Conservation (phyloP, 108 stramenopile genomes). For the Seminavis robusta region DNA sequence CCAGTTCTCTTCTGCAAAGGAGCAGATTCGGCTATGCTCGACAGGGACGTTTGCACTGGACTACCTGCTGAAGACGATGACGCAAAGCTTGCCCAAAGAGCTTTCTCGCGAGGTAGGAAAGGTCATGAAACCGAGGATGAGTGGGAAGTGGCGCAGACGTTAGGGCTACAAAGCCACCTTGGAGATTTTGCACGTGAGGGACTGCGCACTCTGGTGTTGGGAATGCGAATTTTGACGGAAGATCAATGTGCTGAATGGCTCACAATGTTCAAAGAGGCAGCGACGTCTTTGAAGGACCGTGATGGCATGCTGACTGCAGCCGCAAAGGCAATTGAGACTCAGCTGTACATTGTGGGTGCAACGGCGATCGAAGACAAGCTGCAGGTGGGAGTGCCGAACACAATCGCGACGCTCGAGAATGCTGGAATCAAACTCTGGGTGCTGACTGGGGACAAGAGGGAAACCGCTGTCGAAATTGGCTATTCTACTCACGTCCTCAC, state of each 20-base stretch:
- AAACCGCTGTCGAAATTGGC: constrained; percentile 98
- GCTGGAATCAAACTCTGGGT: constrained; percentile 98
- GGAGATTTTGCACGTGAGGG: constrained; percentile 93
- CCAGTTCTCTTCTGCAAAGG: constrained; percentile 88
- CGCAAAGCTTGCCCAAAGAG: no score
- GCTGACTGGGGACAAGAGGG: constrained; percentile 97
- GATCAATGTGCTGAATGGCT: constrained; percentile 82
- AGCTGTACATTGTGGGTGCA: constrained; percentile 89
- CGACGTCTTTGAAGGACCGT: constrained; percentile 75
- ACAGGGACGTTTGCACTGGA: constrained; percentile 8
- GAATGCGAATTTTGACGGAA: constrained; percentile 74
- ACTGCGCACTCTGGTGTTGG: constrained; percentile 92
- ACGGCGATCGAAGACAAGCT: constrained; percentile 98
- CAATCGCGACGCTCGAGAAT: constrained; percentile 85
- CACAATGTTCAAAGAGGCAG: constrained; percentile 59
- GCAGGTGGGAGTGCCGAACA: constrained; percentile 93
- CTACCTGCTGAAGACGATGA: constrained; percentile 13
- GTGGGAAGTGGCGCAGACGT: constrained; percentile 52
- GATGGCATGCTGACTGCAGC: constrained; percentile 64
- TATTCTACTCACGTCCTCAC: constrained; percentile 90
- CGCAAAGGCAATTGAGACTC: constrained; percentile 77
- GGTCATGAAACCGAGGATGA: constrained; percentile 22
- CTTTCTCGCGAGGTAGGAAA: no score
- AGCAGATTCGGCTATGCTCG: constrained; percentile 91
- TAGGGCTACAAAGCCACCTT: constrained; percentile 74